Evolutionary conservation across 208 protist genomes (phyloP), one percentile per base, ranked within the genome.

Genomic region (Plasmodiophora brassicae): DNA sequence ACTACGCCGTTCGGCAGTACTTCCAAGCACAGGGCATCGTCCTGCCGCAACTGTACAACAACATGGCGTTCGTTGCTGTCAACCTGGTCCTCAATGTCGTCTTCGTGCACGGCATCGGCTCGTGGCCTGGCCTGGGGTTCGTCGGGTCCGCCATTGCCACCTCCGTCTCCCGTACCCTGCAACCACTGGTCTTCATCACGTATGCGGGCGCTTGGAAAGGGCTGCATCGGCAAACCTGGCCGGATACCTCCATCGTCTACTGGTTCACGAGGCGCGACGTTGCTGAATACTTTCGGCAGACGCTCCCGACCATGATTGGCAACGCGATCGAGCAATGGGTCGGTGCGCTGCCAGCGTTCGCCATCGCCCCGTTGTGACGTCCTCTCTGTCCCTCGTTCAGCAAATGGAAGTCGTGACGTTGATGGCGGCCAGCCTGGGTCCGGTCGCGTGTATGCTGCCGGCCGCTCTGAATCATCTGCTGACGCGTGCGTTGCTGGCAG

Each of bases 21-120:
- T 88, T 88, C 71, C 85, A 88, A 72, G 85, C 85, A 28, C 50
- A 86, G 57, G 14, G 36, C 10, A 88, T 88, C 14, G 44, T 72
- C 5, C 36, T 41, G 41, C 85, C 85, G 10, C 32, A 14, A 10
- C 10, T 85, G 25, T 88, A 45, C 20, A 85, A 32, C 38, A 88
- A 85, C 46, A 1, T 88, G 44, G 14, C 36, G 14, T 88, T 85
- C 25, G 71, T 88, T 10, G 44, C 25, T 25, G 35, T 85, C 57
- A 88, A 88, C 43, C 36, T 72, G 35, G 10, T 88, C 35, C 35
- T 88, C n/a, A 88, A 88, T n/a, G 1, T 41, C 1, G 45, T n/a
- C 41, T 43, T 88, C 14, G 71, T 88, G 5, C 46, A 83, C 43
- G 85, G 85, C 20, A 14, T 86, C 1, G 84, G 84, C 14, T 5